phyloP scores from a whole-genome alignment of 176 grass and related monocot genomes.

The Aegilops sharonensis region DNA sequence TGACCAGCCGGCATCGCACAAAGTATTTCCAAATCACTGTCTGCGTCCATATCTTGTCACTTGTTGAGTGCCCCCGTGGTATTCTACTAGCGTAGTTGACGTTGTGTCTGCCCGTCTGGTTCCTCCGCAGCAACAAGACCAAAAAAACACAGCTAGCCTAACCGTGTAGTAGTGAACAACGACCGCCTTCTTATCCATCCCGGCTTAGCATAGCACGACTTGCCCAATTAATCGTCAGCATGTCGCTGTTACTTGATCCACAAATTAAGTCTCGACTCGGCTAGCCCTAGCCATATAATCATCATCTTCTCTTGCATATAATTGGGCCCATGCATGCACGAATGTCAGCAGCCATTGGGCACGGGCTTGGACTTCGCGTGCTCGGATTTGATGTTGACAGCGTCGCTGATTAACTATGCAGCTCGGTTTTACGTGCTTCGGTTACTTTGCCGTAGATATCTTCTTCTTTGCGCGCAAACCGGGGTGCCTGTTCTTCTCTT shows the following conservation, averaged over 20 bases:
- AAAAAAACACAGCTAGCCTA: not conserved
- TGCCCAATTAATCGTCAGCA: not conserved
- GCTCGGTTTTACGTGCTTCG: not conserved
- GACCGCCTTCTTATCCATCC: not conserved
- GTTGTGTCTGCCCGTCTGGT: not conserved
- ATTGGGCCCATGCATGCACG: conserved; percentile 31
- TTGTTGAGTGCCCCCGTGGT: not conserved
- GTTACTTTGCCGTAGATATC: not conserved
- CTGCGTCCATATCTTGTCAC: not conserved
- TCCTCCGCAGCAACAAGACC: not conserved
- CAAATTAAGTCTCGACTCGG: not conserved
- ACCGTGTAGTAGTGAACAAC: not conserved
- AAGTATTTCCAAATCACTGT: not conserved
- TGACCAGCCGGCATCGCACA: not conserved
- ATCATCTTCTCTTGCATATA: not conserved
- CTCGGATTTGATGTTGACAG: not conserved
- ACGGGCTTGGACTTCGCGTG: not conserved
- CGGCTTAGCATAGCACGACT: not conserved
- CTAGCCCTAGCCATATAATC: not conserved
- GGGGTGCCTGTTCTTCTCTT: not conserved
- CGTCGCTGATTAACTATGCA: not conserved
- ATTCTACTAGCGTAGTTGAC: not conserved
- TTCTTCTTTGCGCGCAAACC: not conserved
- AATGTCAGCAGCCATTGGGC: conserved; percentile 3
- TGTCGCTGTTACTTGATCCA: conserved; percentile 43